These are phyloP conservation scores for Pyricularia pennisetigena DNA, from an alignment of 2,329 filamentous ascomycete species.

Conservation along the genomic window DNA sequence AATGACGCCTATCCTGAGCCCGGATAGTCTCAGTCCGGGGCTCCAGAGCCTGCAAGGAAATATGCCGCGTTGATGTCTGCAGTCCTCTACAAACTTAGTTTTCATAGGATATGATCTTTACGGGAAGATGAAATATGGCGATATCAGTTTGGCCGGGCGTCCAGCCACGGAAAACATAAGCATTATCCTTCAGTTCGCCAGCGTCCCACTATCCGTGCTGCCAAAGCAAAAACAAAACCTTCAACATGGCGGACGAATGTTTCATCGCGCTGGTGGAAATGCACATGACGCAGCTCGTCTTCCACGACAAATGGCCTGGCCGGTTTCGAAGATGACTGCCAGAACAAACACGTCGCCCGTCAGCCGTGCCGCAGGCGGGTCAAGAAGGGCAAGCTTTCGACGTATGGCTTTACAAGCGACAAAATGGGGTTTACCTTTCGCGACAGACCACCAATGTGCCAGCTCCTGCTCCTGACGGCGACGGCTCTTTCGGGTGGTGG, in stretches of 20 bases:
- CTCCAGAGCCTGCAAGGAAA: background rate
- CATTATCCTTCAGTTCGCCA: background rate
- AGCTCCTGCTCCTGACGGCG: slow-evolving; percentile 1
- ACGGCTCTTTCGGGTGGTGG: slow-evolving; percentile 15
- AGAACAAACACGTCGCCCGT: slow-evolving; percentile 31
- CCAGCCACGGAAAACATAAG: background rate
- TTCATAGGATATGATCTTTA: background rate
- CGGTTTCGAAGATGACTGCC: slow-evolving; percentile 24
- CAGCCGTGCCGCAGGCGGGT: slow-evolving; percentile 27
- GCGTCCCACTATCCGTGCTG: background rate
- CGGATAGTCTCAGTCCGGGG: background rate
- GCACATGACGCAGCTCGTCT: slow-evolving; percentile 27
- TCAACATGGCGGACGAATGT: slow-evolving; percentile 18
- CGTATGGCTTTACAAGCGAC: slow-evolving; percentile 14
- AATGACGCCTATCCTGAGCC: background rate
- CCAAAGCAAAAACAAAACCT: slow-evolving; percentile 11
- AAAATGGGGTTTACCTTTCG: slow-evolving; percentile 15
- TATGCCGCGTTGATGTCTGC: background rate
- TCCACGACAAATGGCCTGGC: slow-evolving; percentile 31
- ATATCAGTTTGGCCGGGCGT: background rate
- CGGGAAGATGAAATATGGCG: background rate
- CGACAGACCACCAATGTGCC: no score
- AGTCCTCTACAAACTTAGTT: background rate
- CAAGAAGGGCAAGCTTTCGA: slow-evolving; percentile 16
- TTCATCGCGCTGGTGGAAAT: slow-evolving; percentile 26